Evolutionary conservation across 106 monocot species (phyloP).

Genomic region (Dendrobium catenatum): DNA sequence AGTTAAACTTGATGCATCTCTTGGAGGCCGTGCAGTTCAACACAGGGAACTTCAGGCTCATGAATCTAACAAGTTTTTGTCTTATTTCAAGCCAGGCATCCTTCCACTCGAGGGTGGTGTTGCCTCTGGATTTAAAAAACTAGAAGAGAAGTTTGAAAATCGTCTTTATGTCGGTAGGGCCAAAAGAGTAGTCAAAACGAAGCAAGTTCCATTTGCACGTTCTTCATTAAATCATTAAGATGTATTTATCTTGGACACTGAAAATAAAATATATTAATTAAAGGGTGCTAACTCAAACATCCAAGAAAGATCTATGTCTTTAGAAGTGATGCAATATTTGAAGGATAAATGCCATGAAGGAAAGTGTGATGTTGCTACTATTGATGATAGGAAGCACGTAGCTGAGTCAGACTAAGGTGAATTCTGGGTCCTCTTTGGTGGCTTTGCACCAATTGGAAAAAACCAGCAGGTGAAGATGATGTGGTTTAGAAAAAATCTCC

Average conservation of each 20-base stretch:
- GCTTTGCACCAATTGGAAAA: slow-evolving; percentile 35
- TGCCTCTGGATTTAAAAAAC: slow-evolving; percentile 34
- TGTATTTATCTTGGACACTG: slow-evolving; percentile 25
- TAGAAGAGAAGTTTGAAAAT: slow-evolving; percentile 28
- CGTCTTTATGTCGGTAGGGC: slow-evolving; percentile 46
- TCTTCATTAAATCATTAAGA: slow-evolving; percentile 31
- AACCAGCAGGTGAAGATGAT: slow-evolving; percentile 21
- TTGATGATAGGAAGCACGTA: slow-evolving; percentile 41
- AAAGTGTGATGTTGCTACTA: slow-evolving; percentile 42
- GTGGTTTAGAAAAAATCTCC: slow-evolving; percentile 11
- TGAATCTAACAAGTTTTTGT: slow-evolving; percentile 51
- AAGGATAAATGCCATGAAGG: slow-evolving; percentile 43
- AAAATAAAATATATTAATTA: slow-evolving; percentile 27
- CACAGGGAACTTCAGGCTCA: slow-evolving; percentile 46
- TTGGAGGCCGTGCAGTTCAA: slow-evolving; percentile 55
- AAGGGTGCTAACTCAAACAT: slow-evolving; percentile 29
- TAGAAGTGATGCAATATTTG: slow-evolving; percentile 37
- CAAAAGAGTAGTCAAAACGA: slow-evolving; percentile 48
- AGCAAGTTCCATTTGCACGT: slow-evolving; percentile 39
- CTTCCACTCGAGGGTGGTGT: slow-evolving; percentile 42
- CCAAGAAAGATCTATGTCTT: slow-evolving; percentile 29
- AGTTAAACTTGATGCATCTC: slow-evolving; percentile 48
- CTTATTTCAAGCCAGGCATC: slow-evolving; percentile 61
- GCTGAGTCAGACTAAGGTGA: slow-evolving; percentile 39
- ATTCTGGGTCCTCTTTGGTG: slow-evolving; percentile 32